Conservation (phyloP, 441 rosid genomes). For the Manihot esculenta region DNA sequence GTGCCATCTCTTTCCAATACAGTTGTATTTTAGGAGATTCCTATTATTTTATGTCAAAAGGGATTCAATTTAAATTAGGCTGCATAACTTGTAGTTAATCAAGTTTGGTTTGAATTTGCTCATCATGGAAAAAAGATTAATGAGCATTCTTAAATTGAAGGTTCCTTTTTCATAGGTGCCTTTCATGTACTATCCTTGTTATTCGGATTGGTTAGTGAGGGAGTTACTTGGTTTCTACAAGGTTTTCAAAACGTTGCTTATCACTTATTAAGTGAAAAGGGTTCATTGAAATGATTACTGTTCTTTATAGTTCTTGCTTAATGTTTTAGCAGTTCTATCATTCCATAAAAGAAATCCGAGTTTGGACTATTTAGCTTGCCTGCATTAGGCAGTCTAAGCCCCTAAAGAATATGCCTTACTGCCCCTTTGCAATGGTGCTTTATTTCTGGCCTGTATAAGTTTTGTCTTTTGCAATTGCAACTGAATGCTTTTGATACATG, state of each 20-base stretch:
- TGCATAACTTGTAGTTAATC: neutral
- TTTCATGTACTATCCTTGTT: neutral
- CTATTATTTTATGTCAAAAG: neutral
- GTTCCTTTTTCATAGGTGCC: neutral
- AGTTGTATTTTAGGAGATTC: neutral
- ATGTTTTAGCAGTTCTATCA: neutral
- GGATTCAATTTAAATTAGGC: neutral
- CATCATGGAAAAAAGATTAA: neutral
- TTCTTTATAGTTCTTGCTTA: neutral
- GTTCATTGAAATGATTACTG: neutral
- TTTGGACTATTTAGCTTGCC: neutral
- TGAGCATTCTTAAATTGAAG: neutral
- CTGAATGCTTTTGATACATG: conserved; percentile 3
- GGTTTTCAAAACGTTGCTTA: neutral
- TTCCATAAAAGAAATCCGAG: neutral
- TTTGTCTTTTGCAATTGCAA: neutral
- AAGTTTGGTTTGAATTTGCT: no score
- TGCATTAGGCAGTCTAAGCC: neutral
- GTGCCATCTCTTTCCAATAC: neutral
- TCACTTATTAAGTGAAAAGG: neutral
- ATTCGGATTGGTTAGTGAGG: neutral
- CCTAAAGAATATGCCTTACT: neutral
- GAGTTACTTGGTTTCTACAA: neutral
- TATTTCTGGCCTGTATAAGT: neutral
- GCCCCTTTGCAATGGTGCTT: neutral